These are phyloP conservation scores for Colletotrichum australisinense DNA, from an alignment of 2,329 filamentous ascomycete species.

Conservation along the genomic window DNA sequence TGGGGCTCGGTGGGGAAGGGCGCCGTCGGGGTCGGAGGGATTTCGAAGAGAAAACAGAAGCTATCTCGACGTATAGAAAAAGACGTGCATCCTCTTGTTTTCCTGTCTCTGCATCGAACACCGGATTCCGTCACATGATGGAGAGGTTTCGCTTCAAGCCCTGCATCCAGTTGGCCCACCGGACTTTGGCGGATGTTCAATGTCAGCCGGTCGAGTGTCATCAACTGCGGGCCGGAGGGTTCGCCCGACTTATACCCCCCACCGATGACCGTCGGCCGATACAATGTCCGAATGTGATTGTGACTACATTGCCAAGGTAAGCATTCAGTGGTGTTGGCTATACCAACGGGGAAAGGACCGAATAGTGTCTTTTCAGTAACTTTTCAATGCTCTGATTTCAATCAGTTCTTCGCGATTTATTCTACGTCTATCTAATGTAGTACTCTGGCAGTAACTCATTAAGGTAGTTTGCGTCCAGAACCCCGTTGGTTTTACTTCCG, in stretches of 20 bases:
- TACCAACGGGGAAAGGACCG: no score
- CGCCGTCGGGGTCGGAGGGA: background rate
- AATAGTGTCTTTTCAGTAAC: no score
- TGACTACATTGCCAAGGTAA: no score
- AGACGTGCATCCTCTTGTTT: background rate
- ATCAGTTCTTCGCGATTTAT: no score
- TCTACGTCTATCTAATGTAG: no score
- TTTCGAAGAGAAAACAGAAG: background rate
- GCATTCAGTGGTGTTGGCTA: no score
- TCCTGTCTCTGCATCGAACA: no score
- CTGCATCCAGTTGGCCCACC: background rate
- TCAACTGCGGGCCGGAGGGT: background rate
- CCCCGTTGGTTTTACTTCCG: no score
- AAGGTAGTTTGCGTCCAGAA: no score
- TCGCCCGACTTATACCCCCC: background rate
- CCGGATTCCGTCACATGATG: no score
- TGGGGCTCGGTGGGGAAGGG: background rate
- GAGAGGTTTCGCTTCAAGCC: background rate
- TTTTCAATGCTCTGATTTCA: no score
- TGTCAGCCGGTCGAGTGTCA: background rate
- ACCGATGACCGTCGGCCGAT: background rate
- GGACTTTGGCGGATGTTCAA: background rate
- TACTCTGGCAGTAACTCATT: no score
- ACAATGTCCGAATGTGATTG: background rate
- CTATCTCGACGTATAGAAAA: background rate